Percentiles rank a stretch among this genome's conserved stretches.
Evolutionary conservation across 2,329 filamentous ascomycete species (phyloP).

Genomic region (Alternaria ventricosa): DNA sequence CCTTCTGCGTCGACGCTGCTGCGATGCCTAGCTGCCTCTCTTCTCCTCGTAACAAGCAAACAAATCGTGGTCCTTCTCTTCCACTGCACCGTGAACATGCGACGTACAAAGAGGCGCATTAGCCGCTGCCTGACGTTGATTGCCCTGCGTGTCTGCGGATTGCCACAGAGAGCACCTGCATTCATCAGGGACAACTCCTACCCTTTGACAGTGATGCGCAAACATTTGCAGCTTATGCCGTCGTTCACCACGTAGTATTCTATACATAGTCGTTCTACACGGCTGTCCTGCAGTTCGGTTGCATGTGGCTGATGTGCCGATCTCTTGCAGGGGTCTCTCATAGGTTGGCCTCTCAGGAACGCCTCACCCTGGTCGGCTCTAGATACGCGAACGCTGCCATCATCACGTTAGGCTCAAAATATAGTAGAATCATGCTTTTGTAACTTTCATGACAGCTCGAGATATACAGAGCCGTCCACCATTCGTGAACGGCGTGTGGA

Average conservation of each 20-base stretch:
- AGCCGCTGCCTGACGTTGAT: slow-evolving; percentile 24
- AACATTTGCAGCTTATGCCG: neutral
- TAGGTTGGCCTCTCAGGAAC: slow-evolving; percentile 22
- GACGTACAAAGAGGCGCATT: slow-evolving; percentile 19
- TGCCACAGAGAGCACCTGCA: neutral
- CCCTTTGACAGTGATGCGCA: neutral
- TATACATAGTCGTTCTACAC: slow-evolving; percentile 14
- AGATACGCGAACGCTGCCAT: neutral
- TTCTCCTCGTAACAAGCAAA: neutral
- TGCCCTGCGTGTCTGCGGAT: neutral
- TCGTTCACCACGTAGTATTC: neutral
- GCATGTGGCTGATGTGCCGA: slow-evolving; percentile 25
- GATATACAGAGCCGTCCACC: slow-evolving; percentile 11
- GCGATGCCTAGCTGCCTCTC: neutral
- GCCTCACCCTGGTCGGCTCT: neutral
- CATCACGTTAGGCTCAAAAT: neutral
- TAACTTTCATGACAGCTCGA: slow-evolving; percentile 13
- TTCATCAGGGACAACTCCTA: neutral
- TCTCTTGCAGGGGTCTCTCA: slow-evolving; percentile 18
- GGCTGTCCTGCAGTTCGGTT: slow-evolving; percentile 12
- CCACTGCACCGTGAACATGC: slow-evolving; percentile 23
- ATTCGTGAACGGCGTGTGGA: slow-evolving; percentile 7
- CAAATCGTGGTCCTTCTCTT: slow-evolving; percentile 9
- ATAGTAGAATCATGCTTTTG: slow-evolving; percentile 7
- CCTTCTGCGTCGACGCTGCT: neutral